Base-by-base conservation (phyloP, 495 filamentous ascomycete species). In the Thermothielavioides terrestris region DNA sequence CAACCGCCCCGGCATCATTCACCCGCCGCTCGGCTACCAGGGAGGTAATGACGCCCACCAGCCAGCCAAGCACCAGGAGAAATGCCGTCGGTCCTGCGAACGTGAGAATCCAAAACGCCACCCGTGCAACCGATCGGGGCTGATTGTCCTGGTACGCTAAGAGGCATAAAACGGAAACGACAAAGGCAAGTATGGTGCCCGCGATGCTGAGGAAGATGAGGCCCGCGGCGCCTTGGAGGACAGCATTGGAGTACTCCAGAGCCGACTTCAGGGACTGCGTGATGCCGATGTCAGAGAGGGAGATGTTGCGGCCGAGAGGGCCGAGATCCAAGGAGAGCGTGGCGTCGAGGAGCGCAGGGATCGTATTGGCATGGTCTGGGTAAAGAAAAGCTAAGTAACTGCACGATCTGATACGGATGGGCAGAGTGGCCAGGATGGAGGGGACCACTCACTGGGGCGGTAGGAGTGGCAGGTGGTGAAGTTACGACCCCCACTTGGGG, bases 201-300 rank as follows among this genome's bases (percentile, higher is more conserved):
- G 67, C 79, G 30, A 80, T 73, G 2, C 46, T 81, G 8, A 88
- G 70, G 51, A 74, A 76, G 59, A 86, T 87, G 44, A 89, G 64
- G 27, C 86, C 69, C 46, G 82, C 82, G 52, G 79, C 72, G 0
- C 77, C 78, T 21, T 77, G 73, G 34, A 73, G 53, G 15, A 69
- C 61, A 23, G 44, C 51, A 52, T 68, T 70, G 46, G 82, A 60
- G 2, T 72, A 74, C 48, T 80, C 65, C 46, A 89, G 67, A 21
- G 77, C 77, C 31, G 76, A 64, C 55, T 80, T 73, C 52, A 90
- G 73, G 5, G 78, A 66, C n/a, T 72, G 62, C 1, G 83, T 80
- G 74, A 86, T 84, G 14, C 76, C 60, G 25, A 90, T 64, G 28
- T 76, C 67, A 0, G 26, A 15, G 18, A 8, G 38, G 28, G 21